These are phyloP conservation scores for Saururus chinensis DNA, from an alignment of 164 flowering plant genomes.

Conservation along the genomic window DNA sequence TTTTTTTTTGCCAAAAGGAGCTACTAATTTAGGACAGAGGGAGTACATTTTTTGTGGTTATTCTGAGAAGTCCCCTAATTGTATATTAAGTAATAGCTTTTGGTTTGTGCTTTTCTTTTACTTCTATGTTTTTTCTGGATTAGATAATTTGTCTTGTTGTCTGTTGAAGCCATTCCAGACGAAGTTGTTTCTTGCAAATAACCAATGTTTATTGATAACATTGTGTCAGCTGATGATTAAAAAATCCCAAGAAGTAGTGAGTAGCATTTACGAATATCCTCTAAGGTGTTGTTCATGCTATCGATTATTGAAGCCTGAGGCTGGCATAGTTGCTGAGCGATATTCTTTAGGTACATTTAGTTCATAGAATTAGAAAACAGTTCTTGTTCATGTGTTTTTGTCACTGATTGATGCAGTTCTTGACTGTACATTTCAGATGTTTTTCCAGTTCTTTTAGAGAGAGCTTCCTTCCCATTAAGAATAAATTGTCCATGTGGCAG, in stretches of 20 bases:
- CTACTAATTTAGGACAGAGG: too few relatives aligned
- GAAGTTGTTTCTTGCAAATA: too few relatives aligned
- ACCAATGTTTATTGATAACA: too few relatives aligned
- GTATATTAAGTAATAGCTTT: too few relatives aligned
- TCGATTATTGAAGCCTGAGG: constrained; percentile 3
- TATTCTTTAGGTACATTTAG: constrained; percentile 6
- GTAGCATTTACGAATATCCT: constrained; percentile 4
- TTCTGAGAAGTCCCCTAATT: too few relatives aligned
- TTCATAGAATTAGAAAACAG: not conserved
- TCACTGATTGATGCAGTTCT: not conserved
- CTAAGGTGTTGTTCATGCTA: constrained; percentile 2
- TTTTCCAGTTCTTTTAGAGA: constrained; percentile 7
- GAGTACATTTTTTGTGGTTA: too few relatives aligned
- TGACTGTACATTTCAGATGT: constrained; percentile 11
- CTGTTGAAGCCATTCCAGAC: too few relatives aligned
- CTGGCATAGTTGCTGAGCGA: not conserved
- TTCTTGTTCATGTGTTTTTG: not conserved
- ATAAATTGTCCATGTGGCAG: constrained; percentile 5
- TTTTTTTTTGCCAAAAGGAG: too few relatives aligned
- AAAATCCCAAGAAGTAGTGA: not conserved
- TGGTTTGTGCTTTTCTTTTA: too few relatives aligned
- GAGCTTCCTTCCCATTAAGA: constrained; percentile 4
- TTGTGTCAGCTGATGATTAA: not conserved
- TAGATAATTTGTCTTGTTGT: too few relatives aligned
- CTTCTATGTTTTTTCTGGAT: too few relatives aligned